phyloP scores from a whole-genome alignment of 139 green algal species.

The Diplosphaera chodatii region DNA sequence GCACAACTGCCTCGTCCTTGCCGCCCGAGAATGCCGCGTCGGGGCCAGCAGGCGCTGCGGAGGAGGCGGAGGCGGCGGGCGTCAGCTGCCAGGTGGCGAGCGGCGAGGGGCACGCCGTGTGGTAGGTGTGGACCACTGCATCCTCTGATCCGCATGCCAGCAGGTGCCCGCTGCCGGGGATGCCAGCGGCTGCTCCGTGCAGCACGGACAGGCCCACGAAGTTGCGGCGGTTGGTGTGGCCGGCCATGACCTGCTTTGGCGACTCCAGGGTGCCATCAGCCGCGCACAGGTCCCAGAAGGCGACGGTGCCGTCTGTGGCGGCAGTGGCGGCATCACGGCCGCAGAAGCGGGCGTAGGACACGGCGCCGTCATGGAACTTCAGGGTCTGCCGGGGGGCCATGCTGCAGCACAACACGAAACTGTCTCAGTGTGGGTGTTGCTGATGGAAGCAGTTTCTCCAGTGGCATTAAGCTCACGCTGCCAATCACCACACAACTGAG shows the following conservation, averaged over 20 bases:
- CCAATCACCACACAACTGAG: too few relatives aligned
- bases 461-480: not conserved
- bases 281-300: conserved; percentile 47
- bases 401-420: not conserved
- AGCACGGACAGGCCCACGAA: conserved; percentile 82
- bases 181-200: conserved; percentile 9
- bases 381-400: conserved; percentile 13
- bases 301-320: conserved; percentile 72
- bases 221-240: conserved; percentile 84
- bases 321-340: conserved; percentile 46
- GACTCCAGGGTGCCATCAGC: not conserved
- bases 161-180: conserved; percentile 8
- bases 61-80: too few relatives aligned
- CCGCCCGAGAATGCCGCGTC: not conserved
- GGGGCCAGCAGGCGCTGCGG: not conserved
- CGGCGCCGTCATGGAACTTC: conserved; percentile 43
- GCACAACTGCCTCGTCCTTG: not conserved
- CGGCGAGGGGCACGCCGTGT: conserved; percentile 14
- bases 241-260: conserved; percentile 22
- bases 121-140: conserved; percentile 18
- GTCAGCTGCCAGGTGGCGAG: conserved; percentile 8
- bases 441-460: too few relatives aligned
- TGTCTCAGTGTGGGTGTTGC: too few relatives aligned
- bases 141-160: conserved; percentile 74
- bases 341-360: conserved; percentile 83